phyloP scores from a whole-genome alignment of 768 basidiomycete species.

The Lentinula boryana region DNA sequence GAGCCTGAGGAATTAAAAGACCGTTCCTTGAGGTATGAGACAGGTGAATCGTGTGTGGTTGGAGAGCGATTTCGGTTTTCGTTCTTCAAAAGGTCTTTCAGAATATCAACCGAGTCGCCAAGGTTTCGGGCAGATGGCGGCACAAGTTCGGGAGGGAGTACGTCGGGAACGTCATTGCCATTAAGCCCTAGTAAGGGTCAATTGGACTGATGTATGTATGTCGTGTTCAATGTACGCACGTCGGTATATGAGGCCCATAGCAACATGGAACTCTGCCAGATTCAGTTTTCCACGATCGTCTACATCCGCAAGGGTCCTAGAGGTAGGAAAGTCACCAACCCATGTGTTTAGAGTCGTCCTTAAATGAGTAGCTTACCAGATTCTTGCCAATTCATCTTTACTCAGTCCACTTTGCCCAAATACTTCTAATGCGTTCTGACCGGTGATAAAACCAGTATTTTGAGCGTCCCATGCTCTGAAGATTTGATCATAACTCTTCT shows the following conservation, averaged over 20 bases:
- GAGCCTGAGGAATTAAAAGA: conserved; percentile 56
- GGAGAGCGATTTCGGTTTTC: conserved; percentile 75
- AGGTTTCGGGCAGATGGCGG: conserved; percentile 91
- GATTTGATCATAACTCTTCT: conserved; percentile 94
- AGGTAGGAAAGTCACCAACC: conserved; percentile 4
- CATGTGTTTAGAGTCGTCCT: background rate
- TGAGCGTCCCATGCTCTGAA: conserved; percentile 94
- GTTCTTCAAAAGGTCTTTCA: conserved; percentile 83
- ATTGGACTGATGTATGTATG: background rate
- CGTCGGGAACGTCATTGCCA: conserved; percentile 84
- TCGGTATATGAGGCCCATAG: conserved; percentile 97
- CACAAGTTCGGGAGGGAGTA: conserved; percentile 82
- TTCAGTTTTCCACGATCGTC: conserved; percentile 96
- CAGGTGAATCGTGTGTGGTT: conserved; percentile 39
- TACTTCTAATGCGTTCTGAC: conserved; percentile 80
- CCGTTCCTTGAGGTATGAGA: conserved; percentile 62
- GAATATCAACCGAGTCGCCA: conserved; percentile 80
- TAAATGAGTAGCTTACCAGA: conserved; percentile 60
- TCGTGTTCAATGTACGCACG: conserved; percentile 44
- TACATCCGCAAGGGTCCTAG: conserved; percentile 86
- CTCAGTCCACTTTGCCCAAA: conserved; percentile 90
- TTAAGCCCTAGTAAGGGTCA: conserved; percentile 61
- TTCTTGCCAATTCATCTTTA: conserved; percentile 85
- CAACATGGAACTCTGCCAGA: conserved; percentile 94
- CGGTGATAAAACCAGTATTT: conserved; percentile 78